Evolutionary conservation across 164 flowering plant species (phyloP), one percentile per base, ranked within the genome.

Genomic region (Vitis amurensis): DNA sequence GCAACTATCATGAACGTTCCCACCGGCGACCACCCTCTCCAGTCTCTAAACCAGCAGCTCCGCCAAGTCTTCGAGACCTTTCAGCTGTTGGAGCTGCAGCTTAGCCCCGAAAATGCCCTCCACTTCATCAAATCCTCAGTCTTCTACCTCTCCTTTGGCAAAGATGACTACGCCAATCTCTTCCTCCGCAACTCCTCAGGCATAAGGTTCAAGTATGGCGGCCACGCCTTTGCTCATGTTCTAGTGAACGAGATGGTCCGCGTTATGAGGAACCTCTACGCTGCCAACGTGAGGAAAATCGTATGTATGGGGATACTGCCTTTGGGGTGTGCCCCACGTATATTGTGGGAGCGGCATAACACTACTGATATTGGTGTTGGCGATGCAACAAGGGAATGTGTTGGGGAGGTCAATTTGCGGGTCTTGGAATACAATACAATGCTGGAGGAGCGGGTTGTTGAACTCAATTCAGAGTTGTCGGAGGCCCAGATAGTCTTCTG

Each of bases 71-170:
- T 73, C 29, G 97, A 90, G 74, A 83, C 91, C 11, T 52, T 90
- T 47, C 94, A 92, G 81, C 74, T 90, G 19, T 55, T 90, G 68
- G 87, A 85, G 71, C 81, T 90, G 14, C 80, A 85, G 9, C 80
- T 89, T 3, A 81, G 84, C 5, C 68, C 71, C n/a, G 75, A 76
- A 0, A 57, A 8, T 5, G 82, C 86, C 8, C 50, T 30, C 8
- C 23, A 55, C 2, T 64, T 87, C 71, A 71, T 85, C 62, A 23
- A 63, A 27, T 89, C 93, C 15, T 85, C 93, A 59, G 30, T 90
- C 12, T 85, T 89, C 80, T 89, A 80, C 82, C 77, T 89, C 52
- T 92, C 95, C 7, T 77, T 90, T 17, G 97, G 93, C 44, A 86
- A 85, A 74, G 90, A 89, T 17, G 97, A 92, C 71, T 86, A 79